A percentile compares a stretch with the other conserved stretches of the same genome.
Conservation (phyloP, 306 rosid genomes). For the Medicago ruthenica region DNA sequence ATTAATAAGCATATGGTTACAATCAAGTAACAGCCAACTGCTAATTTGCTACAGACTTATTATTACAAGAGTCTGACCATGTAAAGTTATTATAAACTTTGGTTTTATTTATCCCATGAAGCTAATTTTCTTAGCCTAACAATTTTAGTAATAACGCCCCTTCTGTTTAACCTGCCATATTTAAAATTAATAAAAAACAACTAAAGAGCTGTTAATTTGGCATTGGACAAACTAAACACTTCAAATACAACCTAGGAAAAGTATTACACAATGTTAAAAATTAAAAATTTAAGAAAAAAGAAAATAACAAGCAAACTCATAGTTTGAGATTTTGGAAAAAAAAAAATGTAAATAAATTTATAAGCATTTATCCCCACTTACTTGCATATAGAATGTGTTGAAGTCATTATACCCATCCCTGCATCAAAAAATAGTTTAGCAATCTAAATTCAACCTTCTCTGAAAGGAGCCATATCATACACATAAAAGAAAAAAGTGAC, state of each 20-base stretch:
- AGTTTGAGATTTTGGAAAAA: conserved; percentile 21
- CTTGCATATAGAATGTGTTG: conserved; percentile 98
- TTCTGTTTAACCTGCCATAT: conserved; percentile 17
- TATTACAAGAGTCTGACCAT: no score
- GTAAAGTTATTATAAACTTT: conserved; percentile 25
- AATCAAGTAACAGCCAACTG: conserved; percentile 18
- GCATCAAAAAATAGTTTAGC: conserved; percentile 49
- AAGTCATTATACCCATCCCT: conserved; percentile 99
- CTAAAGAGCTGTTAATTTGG: background rate
- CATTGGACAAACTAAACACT: conserved; percentile 2
- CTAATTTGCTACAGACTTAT: conserved; percentile 3
- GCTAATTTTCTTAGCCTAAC: conserved; percentile 18
- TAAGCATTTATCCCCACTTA: conserved; percentile 55
- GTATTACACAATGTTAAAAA: conserved; percentile 8
- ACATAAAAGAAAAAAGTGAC: background rate
- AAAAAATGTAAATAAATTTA: background rate
- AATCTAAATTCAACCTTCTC: conserved; percentile 18
- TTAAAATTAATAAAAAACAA: conserved; percentile 24
- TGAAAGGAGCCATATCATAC: background rate
- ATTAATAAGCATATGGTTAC: conserved; percentile 36
- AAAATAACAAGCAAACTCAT: conserved; percentile 34
- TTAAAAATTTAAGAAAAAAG: conserved; percentile 14
- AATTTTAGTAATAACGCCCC: conserved; percentile 24
- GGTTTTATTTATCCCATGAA: conserved; percentile 10
- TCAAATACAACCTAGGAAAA: conserved; percentile 9